These are phyloP conservation scores for Arabidopsis lyrata DNA, from an alignment of 441 rosid species.

Conservation along the genomic window DNA sequence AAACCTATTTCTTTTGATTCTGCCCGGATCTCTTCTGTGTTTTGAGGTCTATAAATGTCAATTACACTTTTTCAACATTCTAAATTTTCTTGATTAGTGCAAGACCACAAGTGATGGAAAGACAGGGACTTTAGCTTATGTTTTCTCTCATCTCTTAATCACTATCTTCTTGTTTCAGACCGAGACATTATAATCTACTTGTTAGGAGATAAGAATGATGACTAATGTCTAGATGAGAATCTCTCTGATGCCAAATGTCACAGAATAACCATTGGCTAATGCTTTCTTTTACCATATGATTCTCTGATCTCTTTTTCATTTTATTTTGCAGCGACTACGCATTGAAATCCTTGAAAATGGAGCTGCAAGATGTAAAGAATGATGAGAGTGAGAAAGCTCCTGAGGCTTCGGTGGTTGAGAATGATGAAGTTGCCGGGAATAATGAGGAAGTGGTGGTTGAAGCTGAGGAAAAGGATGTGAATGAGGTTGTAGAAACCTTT, in stretches of 20 bases:
- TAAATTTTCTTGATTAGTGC: background rate
- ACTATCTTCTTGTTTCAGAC: constrained; percentile 10
- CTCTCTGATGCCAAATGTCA: constrained; percentile 41
- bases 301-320: background rate
- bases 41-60: background rate
- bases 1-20: background rate
- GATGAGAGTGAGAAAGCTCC: constrained; percentile 29
- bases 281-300: background rate
- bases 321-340: constrained; percentile 24
- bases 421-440: constrained; percentile 12
- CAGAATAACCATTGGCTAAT: background rate
- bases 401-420: constrained; percentile 25
- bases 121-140: background rate
- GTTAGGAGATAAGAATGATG: constrained; percentile 37
- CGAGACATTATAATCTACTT: constrained; percentile 45
- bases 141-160: background rate
- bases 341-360: constrained; percentile 31
- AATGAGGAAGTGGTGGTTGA: background rate
- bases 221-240: constrained; percentile 45
- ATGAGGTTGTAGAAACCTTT: constrained; percentile 15
- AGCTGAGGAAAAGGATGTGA: constrained; percentile 3
- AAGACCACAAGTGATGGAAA: background rate
- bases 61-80: background rate
- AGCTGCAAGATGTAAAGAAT: background rate
- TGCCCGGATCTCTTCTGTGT: background rate